phyloP scores from a whole-genome alignment of 2,329 filamentous ascomycete genomes.

The Fusarium tanahbumbuense region DNA sequence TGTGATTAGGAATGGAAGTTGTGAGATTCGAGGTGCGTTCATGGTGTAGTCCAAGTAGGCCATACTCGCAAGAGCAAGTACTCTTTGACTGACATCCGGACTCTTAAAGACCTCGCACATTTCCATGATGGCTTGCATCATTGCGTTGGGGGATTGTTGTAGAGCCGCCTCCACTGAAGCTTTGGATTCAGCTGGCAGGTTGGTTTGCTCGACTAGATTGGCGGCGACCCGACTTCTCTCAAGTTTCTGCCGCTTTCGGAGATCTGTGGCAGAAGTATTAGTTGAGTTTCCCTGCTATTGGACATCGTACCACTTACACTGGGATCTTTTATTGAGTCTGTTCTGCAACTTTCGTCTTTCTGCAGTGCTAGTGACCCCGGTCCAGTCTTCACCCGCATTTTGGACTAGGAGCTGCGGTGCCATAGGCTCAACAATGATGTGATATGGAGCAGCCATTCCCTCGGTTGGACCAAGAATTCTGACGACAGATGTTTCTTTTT shows the following conservation, averaged over 20 bases:
- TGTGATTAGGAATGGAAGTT: slow-evolving; percentile 16
- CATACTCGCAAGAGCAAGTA: slow-evolving; percentile 8
- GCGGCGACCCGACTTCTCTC: neutral
- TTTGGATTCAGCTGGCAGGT: neutral
- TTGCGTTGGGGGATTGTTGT: accelerated
- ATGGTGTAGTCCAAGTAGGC: slow-evolving; percentile 19
- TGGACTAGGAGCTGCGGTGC: slow-evolving; percentile 8
- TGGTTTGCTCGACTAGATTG: neutral
- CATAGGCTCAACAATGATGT: slow-evolving; percentile 21
- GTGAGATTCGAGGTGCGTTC: slow-evolving; percentile 9
- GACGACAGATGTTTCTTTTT: accelerated
- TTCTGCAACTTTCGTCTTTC: slow-evolving; percentile 27
- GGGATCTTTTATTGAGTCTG: slow-evolving; percentile 19
- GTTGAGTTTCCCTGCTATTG: accelerated
- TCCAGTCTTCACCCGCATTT: slow-evolving; percentile 21
- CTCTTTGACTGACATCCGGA: neutral
- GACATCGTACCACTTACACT: neutral
- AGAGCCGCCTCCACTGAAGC: neutral
- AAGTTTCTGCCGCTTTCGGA: slow-evolving; percentile 2
- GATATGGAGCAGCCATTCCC: neutral
- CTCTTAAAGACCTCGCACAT: slow-evolving; percentile 10
- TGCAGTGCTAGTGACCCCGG: slow-evolving; percentile 13
- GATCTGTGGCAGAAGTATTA: neutral
- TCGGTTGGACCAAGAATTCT: accelerated
- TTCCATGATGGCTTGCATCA: slow-evolving; percentile 2